Evolutionary conservation across 2,329 filamentous ascomycete genomes (phyloP).

Genomic region (Knufia fluminis): DNA sequence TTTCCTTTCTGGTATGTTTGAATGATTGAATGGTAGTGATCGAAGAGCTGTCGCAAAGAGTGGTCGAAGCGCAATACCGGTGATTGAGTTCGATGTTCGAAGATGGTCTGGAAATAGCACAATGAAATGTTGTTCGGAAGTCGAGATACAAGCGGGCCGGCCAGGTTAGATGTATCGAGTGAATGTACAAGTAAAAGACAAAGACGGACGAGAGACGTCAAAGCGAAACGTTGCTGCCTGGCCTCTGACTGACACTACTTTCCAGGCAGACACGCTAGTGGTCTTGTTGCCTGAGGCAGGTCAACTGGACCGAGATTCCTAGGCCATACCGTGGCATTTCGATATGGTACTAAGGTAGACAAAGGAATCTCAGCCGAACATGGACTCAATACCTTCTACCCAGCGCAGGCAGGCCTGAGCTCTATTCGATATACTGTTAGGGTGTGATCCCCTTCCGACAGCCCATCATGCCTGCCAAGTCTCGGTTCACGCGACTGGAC

Average conservation of each 20-base stretch:
- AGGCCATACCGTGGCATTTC: slow-evolving; percentile 9
- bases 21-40: neutral
- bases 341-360: neutral
- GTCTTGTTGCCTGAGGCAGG: neutral
- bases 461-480: slow-evolving; percentile 72
- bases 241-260: too few species aligned
- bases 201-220: too few species aligned
- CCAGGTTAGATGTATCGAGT: neutral
- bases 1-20: neutral
- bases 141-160: neutral
- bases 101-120: neutral
- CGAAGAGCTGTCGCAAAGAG: neutral
- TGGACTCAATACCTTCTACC: neutral
- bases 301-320: neutral
- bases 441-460: slow-evolving; percentile 17
- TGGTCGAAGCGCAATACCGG: neutral
- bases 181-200: neutral
- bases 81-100: too few species aligned
- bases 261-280: too few species aligned
- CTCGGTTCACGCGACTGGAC: slow-evolving; percentile 90
- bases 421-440: neutral
- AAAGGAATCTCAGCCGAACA: neutral
- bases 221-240: too few species aligned
- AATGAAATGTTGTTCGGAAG: neutral
- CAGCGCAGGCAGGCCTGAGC: slow-evolving; percentile 8